These are phyloP conservation scores for Russula earlei DNA, from an alignment of 768 basidiomycete species.

Conservation along the genomic window DNA sequence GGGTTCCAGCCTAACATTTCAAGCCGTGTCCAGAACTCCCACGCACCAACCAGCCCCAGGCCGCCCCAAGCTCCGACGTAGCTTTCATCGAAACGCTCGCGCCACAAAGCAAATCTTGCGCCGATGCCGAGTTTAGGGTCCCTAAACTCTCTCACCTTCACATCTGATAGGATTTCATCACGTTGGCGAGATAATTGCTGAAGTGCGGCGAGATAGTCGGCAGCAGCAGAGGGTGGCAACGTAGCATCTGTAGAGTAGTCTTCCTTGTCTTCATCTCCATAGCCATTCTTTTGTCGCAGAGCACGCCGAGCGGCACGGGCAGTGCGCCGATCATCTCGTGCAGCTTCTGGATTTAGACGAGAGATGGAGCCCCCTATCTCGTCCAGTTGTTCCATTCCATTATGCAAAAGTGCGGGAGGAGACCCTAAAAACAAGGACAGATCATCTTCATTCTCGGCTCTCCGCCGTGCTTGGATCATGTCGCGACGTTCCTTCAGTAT, in stretches of 20 bases:
- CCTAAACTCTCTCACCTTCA: slow-evolving; percentile 72
- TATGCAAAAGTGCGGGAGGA: slow-evolving; percentile 27
- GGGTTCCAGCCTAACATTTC: slow-evolving; percentile 88
- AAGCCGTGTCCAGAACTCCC: slow-evolving; percentile 91
- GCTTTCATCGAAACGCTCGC: slow-evolving; percentile 65
- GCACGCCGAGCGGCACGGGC: slow-evolving; percentile 51
- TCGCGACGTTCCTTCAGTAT: slow-evolving; percentile 65
- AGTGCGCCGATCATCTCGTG: slow-evolving; percentile 45
- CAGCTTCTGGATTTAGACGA: slow-evolving; percentile 35
- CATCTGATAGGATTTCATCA: slow-evolving; percentile 64
- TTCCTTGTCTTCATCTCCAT: slow-evolving; percentile 42
- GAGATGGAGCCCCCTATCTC: slow-evolving; percentile 50
- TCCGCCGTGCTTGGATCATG: slow-evolving; percentile 58
- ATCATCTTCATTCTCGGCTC: slow-evolving; percentile 75
- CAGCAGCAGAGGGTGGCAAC: slow-evolving; percentile 52
- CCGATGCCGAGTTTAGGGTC: slow-evolving; percentile 69
- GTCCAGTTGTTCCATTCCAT: slow-evolving; percentile 41
- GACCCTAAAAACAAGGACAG: slow-evolving; percentile 58
- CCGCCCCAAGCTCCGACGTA: slow-evolving; percentile 88
- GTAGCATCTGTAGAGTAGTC: slow-evolving; percentile 85
- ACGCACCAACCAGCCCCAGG: slow-evolving; percentile 74
- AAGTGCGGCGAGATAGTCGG: slow-evolving; percentile 60
- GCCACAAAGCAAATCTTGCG: slow-evolving; percentile 59
- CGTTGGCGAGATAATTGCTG: slow-evolving; percentile 41
- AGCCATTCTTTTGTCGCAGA: slow-evolving; percentile 28